Evolutionary conservation across 768 basidiomycete genomes (phyloP).

Genomic region (Phaffia australis): DNA sequence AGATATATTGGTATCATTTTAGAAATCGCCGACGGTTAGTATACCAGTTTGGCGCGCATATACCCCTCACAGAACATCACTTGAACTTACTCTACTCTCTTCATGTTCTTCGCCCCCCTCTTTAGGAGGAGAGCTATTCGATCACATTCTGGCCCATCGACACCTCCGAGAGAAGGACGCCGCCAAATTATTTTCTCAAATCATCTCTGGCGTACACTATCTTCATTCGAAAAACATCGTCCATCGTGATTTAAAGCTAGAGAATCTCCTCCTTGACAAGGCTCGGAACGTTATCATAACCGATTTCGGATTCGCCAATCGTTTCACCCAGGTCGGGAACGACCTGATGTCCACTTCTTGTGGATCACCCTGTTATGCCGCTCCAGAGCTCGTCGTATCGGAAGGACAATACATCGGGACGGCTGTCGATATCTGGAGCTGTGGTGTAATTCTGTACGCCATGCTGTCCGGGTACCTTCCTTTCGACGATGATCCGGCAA

Average conservation of each 20-base stretch:
- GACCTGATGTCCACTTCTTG: slow-evolving; percentile 99
- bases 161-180: slow-evolving; percentile 92
- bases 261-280: slow-evolving; percentile 92
- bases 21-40: slow-evolving; percentile 81
- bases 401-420: slow-evolving; percentile 95
- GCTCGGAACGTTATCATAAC: slow-evolving; percentile 98
- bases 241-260: slow-evolving; percentile 96
- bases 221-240: slow-evolving; percentile 99
- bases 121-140: slow-evolving; percentile 88
- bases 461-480: slow-evolving; percentile 98
- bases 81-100: neutral
- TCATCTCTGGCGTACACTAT: slow-evolving; percentile 97
- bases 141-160: slow-evolving; percentile 94
- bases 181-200: slow-evolving; percentile 89
- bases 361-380: slow-evolving; percentile 95
- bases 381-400: slow-evolving; percentile 92
- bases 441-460: slow-evolving; percentile 89
- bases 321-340: slow-evolving; percentile 80
- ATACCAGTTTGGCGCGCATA: neutral
- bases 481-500: slow-evolving; percentile 96
- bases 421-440: slow-evolving; percentile 96
- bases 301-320: slow-evolving; percentile 97
- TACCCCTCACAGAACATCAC: neutral
- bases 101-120: neutral
- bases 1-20: slow-evolving; percentile 99